Percentiles rank a stretch among this genome's conserved stretches.
phyloP scores from a whole-genome alignment of 345 rosid species.

The Boechera retrofracta region DNA sequence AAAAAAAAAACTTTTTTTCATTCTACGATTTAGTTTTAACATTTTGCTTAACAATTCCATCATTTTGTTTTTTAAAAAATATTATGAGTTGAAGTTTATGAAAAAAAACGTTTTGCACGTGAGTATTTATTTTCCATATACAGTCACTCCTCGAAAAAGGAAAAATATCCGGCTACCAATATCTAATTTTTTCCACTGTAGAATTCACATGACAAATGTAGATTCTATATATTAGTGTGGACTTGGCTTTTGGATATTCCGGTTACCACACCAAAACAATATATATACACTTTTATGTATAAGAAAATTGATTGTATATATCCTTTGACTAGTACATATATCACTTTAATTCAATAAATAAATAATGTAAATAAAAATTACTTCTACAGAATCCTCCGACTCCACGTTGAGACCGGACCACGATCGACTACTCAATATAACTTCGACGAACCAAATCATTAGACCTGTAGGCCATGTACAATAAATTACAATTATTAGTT shows the following conservation, averaged over 20 bases:
- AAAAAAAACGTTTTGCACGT: background rate
- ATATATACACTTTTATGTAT: background rate
- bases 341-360: background rate
- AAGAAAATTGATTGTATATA: background rate
- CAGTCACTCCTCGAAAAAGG: background rate
- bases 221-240: background rate
- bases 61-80: background rate
- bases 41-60: background rate
- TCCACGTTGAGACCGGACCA: slow-evolving; percentile 25
- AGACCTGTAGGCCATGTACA: slow-evolving; percentile 40
- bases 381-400: background rate
- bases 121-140: background rate
- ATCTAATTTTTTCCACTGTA: background rate
- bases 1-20: too few species aligned
- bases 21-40: background rate
- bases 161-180: background rate
- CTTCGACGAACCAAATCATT: slow-evolving; percentile 34
- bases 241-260: background rate
- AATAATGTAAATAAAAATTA: background rate
- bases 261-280: background rate
- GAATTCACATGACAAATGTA: background rate
- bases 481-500: slow-evolving; percentile 15
- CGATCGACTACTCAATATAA: slow-evolving; percentile 15
- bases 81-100: too few species aligned
- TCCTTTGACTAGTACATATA: background rate